Base-by-base conservation (phyloP, 1,284 basidiomycete genomes). In the Leucoagaricus sp. region DNA sequence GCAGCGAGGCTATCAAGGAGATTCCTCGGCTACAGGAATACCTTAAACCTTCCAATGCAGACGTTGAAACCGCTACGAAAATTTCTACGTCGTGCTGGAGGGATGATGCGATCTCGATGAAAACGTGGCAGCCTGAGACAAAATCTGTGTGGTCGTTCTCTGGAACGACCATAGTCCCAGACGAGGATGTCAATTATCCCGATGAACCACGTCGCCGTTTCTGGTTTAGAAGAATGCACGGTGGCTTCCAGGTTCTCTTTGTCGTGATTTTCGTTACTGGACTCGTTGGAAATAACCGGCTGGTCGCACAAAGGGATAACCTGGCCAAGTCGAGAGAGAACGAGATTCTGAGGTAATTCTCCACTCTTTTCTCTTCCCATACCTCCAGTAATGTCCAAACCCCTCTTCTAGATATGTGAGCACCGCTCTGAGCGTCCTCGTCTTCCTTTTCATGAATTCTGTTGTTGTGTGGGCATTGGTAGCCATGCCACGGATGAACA, bases 191-290 rank as follows among this genome's bases (percentile, higher is more conserved):
- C 33, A 15, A 44, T 3, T 50, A 58, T 29, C 62, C 55, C 13
- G 68, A 72, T 47, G 61, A 66, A 33, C 67, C 67, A 12, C 59
- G 61, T 3, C 55, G 55, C 26, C 67, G 74, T 13, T 62, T 61
- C 48, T 64, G 62, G 63, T 67, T 69, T 55, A 68, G 73, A 29
- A 63, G 65, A 31, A 62, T 67, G 36, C 64, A 57, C 34, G 64
- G 65, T 26, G 45, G 53, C 5, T 50, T 64, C n/a, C 49, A 44
- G 7, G 29, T 71, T 5, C 25, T 63, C 5, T 67, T 65, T 50
- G 50, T 69, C 25, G 59, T 54, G 1, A 61, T 67, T 7, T 53
- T 67, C 42, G 56, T 65, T 44, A 51, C 65, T 4, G 67, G 64
- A n/a, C 64, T 65, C 51, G 58, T 72, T 15, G 64, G 69, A 8